These are phyloP conservation scores for Trichopus zeylanicus DNA, from an alignment of 116 monocot species.

Conservation along the genomic window DNA sequence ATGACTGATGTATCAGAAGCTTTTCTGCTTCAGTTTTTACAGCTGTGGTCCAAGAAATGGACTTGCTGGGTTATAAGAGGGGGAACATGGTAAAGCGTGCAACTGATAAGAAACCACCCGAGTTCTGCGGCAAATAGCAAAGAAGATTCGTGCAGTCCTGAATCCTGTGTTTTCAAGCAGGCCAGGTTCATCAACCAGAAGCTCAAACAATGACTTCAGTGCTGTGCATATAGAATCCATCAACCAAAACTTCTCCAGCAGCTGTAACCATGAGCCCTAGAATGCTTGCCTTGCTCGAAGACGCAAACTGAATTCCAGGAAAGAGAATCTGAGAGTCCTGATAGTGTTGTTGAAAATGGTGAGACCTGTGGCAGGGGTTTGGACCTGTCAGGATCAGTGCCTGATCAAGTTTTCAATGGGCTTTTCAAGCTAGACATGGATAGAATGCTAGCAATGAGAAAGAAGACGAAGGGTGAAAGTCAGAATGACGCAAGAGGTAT, in stretches of 20 bases:
- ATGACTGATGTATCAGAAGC: not conserved
- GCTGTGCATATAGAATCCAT: conserved; percentile 2
- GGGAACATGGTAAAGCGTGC: too few relatives aligned
- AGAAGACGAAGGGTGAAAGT: conserved; percentile 30
- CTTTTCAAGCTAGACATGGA: conserved; percentile 5
- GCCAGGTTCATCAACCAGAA: conserved; percentile 21
- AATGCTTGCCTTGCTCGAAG: not conserved
- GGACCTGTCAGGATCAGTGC: not conserved
- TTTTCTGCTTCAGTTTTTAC: conserved; percentile 2
- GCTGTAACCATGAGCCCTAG: not conserved
- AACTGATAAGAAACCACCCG: conserved; percentile 17
- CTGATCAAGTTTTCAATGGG: not conserved
- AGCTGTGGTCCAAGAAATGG: conserved; percentile 44
- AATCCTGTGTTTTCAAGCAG: conserved; percentile 48
- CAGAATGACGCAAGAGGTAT: conserved; percentile 6
- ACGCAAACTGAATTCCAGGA: not conserved
- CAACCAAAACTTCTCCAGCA: not conserved
- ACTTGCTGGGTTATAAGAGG: conserved; percentile 25
- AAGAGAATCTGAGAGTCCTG: conserved; percentile 9
- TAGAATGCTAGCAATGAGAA: conserved; percentile 16
- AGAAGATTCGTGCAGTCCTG: conserved; percentile 34
- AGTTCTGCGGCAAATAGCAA: conserved; percentile 14
- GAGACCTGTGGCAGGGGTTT: not conserved
- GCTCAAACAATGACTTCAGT: conserved; percentile 11
- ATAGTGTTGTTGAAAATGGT: conserved; percentile 8